These are phyloP conservation scores for Fonsecaea monophora DNA, from an alignment of 2,329 filamentous ascomycete genomes.

Conservation along the genomic window DNA sequence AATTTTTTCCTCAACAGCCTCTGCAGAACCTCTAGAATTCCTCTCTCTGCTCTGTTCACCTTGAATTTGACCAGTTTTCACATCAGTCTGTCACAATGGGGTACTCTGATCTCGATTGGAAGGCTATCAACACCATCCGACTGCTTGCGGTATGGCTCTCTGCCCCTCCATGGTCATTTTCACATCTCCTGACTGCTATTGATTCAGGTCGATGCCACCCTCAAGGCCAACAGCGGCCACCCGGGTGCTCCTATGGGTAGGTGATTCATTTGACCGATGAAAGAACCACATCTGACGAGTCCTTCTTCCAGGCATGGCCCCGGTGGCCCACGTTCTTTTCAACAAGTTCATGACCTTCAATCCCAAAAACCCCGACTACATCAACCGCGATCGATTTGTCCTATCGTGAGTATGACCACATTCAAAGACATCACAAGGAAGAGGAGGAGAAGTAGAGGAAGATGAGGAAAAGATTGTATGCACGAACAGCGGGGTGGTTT, in stretches of 20 bases:
- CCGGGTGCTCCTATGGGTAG: conserved; percentile 89
- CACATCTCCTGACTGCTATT: conserved; percentile 21
- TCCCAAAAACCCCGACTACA: conserved; percentile 97
- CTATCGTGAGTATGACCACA: conserved; percentile 80
- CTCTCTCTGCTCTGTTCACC: conserved; percentile 1
- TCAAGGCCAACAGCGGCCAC: conserved; percentile 95
- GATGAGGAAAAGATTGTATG: neutral
- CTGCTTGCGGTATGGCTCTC: conserved; percentile 80
- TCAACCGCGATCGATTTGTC: conserved; percentile 97
- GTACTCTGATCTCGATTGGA: conserved; percentile 84
- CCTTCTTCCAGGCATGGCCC: conserved; percentile 72
- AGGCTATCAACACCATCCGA: conserved; percentile 98
- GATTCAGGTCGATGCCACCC: conserved; percentile 91
- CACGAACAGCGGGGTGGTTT: neutral
- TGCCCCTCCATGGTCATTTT: conserved; percentile 37
- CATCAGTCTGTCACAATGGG: conserved; percentile 68
- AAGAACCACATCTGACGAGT: conserved; percentile 8
- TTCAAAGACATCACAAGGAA: neutral
- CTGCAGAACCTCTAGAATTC: neutral
- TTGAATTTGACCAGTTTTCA: conserved; percentile 11
- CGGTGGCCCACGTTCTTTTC: conserved; percentile 93
- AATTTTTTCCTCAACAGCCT: conserved; percentile 31
- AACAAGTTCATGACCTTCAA: conserved; percentile 99
- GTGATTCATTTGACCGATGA: conserved; percentile 1
- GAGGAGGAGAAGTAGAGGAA: too few species aligned